Conservation (phyloP, 192 early-diverging fungal species). For the Endogone sp. region DNA sequence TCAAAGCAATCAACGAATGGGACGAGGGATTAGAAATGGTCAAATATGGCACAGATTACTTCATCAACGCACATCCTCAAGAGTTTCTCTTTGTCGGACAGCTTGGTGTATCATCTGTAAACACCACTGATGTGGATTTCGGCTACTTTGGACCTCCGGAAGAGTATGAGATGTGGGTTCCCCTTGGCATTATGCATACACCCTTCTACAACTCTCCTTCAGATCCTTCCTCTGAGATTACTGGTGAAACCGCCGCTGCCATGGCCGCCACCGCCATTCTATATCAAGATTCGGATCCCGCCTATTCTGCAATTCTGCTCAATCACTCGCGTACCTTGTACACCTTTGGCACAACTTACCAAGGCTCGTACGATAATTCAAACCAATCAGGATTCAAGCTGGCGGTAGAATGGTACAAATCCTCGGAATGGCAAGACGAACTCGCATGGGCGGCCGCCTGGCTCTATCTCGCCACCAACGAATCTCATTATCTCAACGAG, state of each 20-base stretch:
- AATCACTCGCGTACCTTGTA: slow-evolving; percentile 43
- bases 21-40: slow-evolving; percentile 31
- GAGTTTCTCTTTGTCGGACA: slow-evolving; percentile 46
- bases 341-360: slow-evolving; percentile 31
- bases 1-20: slow-evolving; percentile 35
- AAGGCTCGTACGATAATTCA: slow-evolving; percentile 25
- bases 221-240: slow-evolving; percentile 24
- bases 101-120: slow-evolving; percentile 20
- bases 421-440: slow-evolving; percentile 46
- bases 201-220: slow-evolving; percentile 25
- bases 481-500: slow-evolving; percentile 32
- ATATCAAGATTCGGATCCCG: slow-evolving; percentile 40
- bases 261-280: slow-evolving; percentile 46
- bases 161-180: slow-evolving; percentile 38
- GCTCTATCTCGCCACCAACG: slow-evolving; percentile 48
- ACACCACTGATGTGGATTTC: slow-evolving; percentile 38
- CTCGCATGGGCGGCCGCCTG: slow-evolving; percentile 51
- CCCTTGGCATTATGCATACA: slow-evolving; percentile 22
- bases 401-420: slow-evolving; percentile 43
- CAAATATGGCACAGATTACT: slow-evolving; percentile 46
- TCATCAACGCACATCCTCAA: slow-evolving; percentile 52
- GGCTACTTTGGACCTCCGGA: slow-evolving; percentile 53
- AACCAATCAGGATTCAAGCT: slow-evolving; percentile 27
- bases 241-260: slow-evolving; percentile 50
- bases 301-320: slow-evolving; percentile 40